Base-by-base conservation (phyloP, 179 eudicot species). In the Corrigiola litoralis region DNA sequence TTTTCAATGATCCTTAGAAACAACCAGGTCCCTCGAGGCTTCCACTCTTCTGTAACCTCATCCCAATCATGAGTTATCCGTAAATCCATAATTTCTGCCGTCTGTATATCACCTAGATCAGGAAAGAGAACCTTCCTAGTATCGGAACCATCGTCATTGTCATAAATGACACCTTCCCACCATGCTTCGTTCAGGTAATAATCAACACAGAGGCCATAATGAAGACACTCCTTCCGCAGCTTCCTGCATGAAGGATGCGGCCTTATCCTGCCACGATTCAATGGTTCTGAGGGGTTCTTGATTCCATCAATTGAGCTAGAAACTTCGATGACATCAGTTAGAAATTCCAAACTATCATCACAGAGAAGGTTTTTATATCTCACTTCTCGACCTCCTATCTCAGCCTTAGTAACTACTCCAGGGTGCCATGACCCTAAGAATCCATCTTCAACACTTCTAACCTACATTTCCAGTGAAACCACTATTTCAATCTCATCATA, bases 121-220 rank as follows among this genome's bases (percentile, higher is more conserved):
- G 99, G 99, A 64, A 91, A 92, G 79, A 95, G 87, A 61, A 95
- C 61, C 18, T 65, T 68, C 60, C 97, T 73, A 3, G 59, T 25
- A 20, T 69, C 69, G 1, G 81, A 77, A 46, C 80, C 76, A 36
- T 72, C 79, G 20, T 85, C 70, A n/a, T 63, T 54, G 65, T 85
- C 97, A 58, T 88, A 85, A 51, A 92, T 74, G 63, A 95, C 99
- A 61, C 99, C 99, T 85, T 95, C 99, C 99, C 99, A 95, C 97
- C 97, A 95, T 8, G 96, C 97, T 3, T 87, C 89, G 1, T 72
- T n/a, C 25, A 58, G 34, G 69, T 73, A 84, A 63, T 78, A 78
- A 77, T 95, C 99, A 32, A 95, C 97, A 77, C 97, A 95, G 21
- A 71, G 73, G 31, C 95, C 88, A 75, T 85, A 91, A 14, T 41